Evolutionary conservation across 331 rosid species (phyloP).

Genomic region (Ulmus americana): DNA sequence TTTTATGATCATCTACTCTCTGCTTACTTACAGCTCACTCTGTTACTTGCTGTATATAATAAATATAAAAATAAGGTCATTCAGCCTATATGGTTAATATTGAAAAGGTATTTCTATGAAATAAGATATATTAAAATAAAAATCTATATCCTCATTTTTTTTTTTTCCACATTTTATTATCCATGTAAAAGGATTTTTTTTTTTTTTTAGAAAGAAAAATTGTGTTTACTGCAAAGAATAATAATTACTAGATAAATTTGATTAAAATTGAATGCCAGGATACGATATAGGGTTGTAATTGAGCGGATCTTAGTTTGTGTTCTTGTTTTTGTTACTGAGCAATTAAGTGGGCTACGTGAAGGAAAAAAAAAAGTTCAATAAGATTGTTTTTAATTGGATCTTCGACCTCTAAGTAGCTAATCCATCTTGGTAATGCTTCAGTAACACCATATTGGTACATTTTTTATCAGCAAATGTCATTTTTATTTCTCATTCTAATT

Average conservation of each 20-base stretch:
- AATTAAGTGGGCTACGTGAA: neutral
- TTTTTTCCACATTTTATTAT: neutral
- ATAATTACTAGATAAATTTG: too few species aligned
- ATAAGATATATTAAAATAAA: neutral
- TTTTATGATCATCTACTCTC: constrained; percentile 5
- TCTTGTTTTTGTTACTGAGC: neutral
- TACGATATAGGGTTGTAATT: too few species aligned
- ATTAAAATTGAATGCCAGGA: too few species aligned
- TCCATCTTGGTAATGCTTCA: neutral
- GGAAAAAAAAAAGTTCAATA: neutral
- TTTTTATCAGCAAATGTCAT: neutral
- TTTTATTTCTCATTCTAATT: constrained; percentile 3
- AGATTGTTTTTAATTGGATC: neutral
- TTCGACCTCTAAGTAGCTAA: neutral
- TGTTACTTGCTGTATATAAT: too few species aligned
- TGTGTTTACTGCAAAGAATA: too few species aligned
- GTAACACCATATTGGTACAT: neutral
- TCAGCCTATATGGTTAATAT: too few species aligned
- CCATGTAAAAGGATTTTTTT: neutral
- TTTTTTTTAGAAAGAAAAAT: too few species aligned
- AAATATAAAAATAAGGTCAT: too few species aligned
- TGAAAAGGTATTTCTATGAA: too few species aligned
- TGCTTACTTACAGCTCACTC: neutral
- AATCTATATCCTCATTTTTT: neutral
- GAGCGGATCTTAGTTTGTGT: too few species aligned